phyloP scores from a whole-genome alignment of 257 asterid genomes.

The Euphrasia confusa region DNA sequence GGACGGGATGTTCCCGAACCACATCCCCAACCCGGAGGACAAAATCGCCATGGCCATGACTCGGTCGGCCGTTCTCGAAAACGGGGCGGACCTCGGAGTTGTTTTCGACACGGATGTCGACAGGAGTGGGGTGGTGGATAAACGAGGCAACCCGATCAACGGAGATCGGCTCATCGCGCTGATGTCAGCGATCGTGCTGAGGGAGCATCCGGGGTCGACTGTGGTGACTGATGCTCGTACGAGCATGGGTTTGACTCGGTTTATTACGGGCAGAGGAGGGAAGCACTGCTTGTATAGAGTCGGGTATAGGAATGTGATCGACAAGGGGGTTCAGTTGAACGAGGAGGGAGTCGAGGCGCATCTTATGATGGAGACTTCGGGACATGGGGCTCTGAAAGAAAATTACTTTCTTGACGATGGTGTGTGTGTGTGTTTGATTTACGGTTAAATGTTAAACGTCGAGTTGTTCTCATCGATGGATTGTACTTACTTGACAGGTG shows the following conservation, averaged over 20 bases:
- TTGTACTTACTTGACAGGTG: conserved; percentile 40
- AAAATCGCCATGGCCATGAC: conserved; percentile 79
- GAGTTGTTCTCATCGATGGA: too few species aligned
- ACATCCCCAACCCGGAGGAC: conserved; percentile 95
- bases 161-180: conserved; percentile 81
- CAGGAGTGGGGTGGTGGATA: conserved; percentile 82
- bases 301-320: conserved; percentile 89
- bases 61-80: conserved; percentile 62
- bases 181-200: conserved; percentile 70
- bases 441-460: too few species aligned
- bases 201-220: conserved; percentile 70
- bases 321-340: conserved; percentile 70
- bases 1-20: conserved; percentile 95
- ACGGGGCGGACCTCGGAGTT: conserved; percentile 75
- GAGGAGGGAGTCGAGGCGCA: conserved; percentile 67
- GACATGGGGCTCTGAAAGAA: conserved; percentile 91
- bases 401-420: conserved; percentile 90
- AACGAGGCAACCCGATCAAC: conserved; percentile 68
- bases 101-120: conserved; percentile 92
- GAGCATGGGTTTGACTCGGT: conserved; percentile 57
- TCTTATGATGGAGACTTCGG: conserved; percentile 91
- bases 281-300: conserved; percentile 79
- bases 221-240: conserved; percentile 91
- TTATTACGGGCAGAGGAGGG: conserved; percentile 57
- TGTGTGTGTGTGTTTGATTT: neutral